A percentile compares a stretch with the other conserved stretches of the same genome.
Evolutionary conservation across 208 protist genomes (phyloP).

Genomic region (Acanthamoeba pearcei): DNA sequence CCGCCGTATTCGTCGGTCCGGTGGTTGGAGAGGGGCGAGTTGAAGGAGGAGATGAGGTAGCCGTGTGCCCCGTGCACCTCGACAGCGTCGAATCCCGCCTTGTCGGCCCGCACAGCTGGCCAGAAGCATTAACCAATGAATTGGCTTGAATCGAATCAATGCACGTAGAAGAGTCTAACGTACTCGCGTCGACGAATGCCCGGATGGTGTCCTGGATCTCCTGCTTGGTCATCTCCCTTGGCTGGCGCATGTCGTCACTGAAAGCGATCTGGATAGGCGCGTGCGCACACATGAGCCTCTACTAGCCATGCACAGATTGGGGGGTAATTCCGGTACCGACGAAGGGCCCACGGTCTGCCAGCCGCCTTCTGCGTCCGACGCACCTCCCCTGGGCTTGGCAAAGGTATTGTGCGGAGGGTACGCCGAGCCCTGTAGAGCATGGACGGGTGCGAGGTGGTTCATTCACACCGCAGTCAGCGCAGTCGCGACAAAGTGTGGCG

Average conservation of each 20-base stretch:
- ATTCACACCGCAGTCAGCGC: too few relatives aligned
- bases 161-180: too few relatives aligned
- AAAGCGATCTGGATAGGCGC: neutral
- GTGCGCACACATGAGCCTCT: neutral
- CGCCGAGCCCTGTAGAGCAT: neutral
- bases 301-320: neutral
- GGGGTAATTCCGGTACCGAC: constrained; percentile 6
- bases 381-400: neutral
- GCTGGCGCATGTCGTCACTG: constrained; percentile 80
- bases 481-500: too few relatives aligned
- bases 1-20: constrained; percentile 94
- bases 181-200: constrained; percentile 85
- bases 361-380: constrained; percentile 72
- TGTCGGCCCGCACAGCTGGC: constrained; percentile 87
- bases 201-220: constrained; percentile 88
- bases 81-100: constrained; percentile 93
- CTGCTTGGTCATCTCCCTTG: constrained; percentile 85
- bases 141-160: too few relatives aligned
- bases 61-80: constrained; percentile 94
- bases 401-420: neutral
- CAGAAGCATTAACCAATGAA: too few relatives aligned
- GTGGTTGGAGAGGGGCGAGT: constrained; percentile 88
- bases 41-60: constrained; percentile 94
- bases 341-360: constrained; percentile 16
- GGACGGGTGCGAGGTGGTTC: too few relatives aligned